These are phyloP conservation scores for Ceratobasidium sp. DNA, from an alignment of 1,284 basidiomycete genomes.

Conservation along the genomic window DNA sequence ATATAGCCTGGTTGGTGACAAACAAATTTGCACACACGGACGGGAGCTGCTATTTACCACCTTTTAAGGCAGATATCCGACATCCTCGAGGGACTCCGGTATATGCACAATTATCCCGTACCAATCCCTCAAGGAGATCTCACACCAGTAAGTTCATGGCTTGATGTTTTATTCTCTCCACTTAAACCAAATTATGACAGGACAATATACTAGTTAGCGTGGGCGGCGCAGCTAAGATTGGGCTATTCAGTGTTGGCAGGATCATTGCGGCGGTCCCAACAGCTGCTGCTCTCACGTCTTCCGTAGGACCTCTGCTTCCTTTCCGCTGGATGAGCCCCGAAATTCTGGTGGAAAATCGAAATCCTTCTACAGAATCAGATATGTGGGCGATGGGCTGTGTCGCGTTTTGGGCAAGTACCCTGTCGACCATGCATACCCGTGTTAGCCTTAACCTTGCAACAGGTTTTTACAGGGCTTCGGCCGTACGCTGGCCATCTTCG, in stretches of 20 bases:
- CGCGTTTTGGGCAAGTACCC: slow-evolving; percentile 22
- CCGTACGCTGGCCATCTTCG: slow-evolving; percentile 25
- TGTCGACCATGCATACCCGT: background rate
- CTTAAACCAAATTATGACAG: background rate
- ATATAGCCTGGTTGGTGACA: slow-evolving; percentile 28
- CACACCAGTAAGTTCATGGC: background rate
- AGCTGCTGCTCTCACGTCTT: slow-evolving; percentile 1
- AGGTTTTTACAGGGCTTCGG: slow-evolving; percentile 17
- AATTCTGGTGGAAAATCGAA: background rate
- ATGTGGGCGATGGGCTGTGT: slow-evolving; percentile 41
- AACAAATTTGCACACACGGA: background rate
- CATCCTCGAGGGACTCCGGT: slow-evolving; percentile 27
- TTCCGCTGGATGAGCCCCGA: slow-evolving; percentile 43
- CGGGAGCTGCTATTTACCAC: background rate
- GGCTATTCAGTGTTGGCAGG: slow-evolving; percentile 34
- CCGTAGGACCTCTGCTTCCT: slow-evolving; percentile 18
- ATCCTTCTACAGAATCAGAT: slow-evolving; percentile 29
- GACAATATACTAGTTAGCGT: slow-evolving; percentile 19
- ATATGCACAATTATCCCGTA: slow-evolving; percentile 29
- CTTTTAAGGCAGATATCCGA: slow-evolving; percentile 22
- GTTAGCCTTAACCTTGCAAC: background rate
- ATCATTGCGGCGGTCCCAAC: slow-evolving; percentile 25
- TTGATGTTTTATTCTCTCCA: background rate
- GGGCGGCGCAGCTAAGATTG: slow-evolving; percentile 20
- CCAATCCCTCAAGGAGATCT: slow-evolving; percentile 41